Evolutionary conservation across 495 filamentous ascomycete genomes (phyloP).

Genomic region (Rostrohypoxylon terebratum): DNA sequence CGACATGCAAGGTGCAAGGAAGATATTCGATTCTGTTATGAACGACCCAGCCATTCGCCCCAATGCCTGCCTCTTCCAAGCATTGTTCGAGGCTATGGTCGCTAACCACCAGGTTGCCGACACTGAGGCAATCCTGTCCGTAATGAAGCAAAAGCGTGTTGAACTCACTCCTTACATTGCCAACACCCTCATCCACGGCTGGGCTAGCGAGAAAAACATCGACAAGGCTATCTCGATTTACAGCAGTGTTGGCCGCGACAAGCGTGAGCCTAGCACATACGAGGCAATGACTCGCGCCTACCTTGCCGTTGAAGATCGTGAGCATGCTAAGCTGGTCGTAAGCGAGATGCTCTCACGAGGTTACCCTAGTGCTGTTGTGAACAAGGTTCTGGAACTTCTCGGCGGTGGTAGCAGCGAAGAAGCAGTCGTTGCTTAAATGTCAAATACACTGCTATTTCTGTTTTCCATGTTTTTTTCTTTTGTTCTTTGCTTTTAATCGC

Average conservation of each 20-base stretch:
- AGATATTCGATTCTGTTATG: constrained; percentile 83
- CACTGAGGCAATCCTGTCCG: constrained; percentile 75
- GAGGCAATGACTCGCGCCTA: constrained; percentile 98
- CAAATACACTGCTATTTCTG: background rate
- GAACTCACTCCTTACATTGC: constrained; percentile 97
- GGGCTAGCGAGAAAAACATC: constrained; percentile 87
- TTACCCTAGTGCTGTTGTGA: constrained; percentile 90
- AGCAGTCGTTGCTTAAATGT: constrained; percentile 35
- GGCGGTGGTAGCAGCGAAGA: constrained; percentile 65
- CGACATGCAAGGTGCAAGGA: constrained; percentile 84
- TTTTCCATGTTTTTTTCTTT: constrained; percentile 39
- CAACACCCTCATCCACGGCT: constrained; percentile 98
- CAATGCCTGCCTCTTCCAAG: constrained; percentile 92
- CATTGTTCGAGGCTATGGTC: constrained; percentile 94
- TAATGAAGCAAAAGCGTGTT: constrained; percentile 78
- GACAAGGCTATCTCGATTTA: constrained; percentile 82
- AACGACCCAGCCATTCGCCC: constrained; percentile 71
- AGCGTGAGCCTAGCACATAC: constrained; percentile 97
- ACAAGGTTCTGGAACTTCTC: constrained; percentile 91
- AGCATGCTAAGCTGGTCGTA: constrained; percentile 78
- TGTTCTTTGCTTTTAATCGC: constrained; percentile 50
- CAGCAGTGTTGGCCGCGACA: constrained; percentile 73
- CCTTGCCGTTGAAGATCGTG: constrained; percentile 82
- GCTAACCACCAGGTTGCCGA: constrained; percentile 87
- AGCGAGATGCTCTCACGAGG: constrained; percentile 90